A percentile compares a stretch with the other conserved stretches of the same genome.
These are phyloP conservation scores for Chaetoceros tenuissimus DNA, from an alignment of 108 stramenopile species.

Conservation along the genomic window DNA sequence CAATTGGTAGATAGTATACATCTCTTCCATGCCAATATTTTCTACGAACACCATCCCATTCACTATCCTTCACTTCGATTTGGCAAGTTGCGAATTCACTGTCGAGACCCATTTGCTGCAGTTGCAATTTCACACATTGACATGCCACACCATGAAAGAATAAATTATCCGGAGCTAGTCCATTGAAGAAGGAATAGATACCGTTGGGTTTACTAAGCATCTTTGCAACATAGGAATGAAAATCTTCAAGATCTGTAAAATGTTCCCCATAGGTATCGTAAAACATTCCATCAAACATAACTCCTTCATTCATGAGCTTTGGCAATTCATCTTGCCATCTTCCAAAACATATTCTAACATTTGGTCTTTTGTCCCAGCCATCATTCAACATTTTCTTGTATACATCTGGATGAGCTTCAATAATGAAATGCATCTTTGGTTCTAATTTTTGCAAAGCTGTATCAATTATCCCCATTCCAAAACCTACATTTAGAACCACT, in stretches of 20 bases:
- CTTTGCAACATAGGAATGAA: constrained; percentile 51
- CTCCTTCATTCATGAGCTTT: constrained; percentile 33
- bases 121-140: constrained; percentile 70
- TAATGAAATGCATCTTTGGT: constrained; percentile 63
- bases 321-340: constrained; percentile 86
- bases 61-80: constrained; percentile 62
- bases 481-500: constrained; percentile 83
- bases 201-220: constrained; percentile 60
- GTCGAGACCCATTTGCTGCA: constrained; percentile 65
- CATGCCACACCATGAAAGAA: constrained; percentile 94
- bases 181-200: constrained; percentile 88
- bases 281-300: constrained; percentile 81
- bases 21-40: constrained; percentile 89
- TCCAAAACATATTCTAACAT: constrained; percentile 70
- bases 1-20: constrained; percentile 78
- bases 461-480: constrained; percentile 92
- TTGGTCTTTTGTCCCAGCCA: constrained; percentile 75
- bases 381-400: constrained; percentile 65
- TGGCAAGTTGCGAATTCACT: constrained; percentile 70
- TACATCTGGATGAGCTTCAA: constrained; percentile 90
- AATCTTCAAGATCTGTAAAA: constrained; percentile 83
- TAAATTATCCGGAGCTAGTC: constrained; percentile 89
- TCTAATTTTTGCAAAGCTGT: constrained; percentile 51
- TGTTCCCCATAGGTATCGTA: constrained; percentile 94
- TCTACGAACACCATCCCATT: constrained; percentile 85